A percentile compares a stretch with the other conserved stretches of the same genome.
Evolutionary conservation across 441 rosid species (phyloP).

Genomic region (Omphalea diandra): DNA sequence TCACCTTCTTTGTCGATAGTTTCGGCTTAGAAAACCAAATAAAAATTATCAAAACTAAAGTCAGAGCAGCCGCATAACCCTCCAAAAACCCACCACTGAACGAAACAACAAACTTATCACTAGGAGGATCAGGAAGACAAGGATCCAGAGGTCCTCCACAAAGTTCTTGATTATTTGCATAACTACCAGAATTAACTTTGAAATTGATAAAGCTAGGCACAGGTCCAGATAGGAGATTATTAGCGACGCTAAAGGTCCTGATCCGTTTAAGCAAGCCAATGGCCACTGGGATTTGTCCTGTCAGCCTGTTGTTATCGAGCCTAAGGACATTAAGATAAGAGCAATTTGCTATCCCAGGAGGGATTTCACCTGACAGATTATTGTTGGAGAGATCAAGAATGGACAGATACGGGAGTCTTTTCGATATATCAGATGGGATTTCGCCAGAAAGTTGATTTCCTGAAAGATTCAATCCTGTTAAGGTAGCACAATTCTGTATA

Average conservation of each 20-base stretch:
- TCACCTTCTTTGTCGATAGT: neutral
- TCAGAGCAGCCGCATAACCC: neutral
- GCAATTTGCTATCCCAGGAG: neutral
- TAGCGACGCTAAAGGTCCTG: constrained; percentile 32
- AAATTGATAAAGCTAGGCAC: constrained; percentile 25
- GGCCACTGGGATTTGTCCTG: constrained; percentile 34
- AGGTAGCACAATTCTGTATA: neutral
- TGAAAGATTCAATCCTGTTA: constrained; percentile 1
- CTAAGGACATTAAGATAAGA: neutral
- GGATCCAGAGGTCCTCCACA: constrained; percentile 26
- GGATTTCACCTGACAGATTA: neutral
- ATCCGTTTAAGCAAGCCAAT: constrained; percentile 23
- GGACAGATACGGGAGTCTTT: neutral
- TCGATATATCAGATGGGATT: neutral
- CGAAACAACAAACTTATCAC: neutral
- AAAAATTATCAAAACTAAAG: neutral
- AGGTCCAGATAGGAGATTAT: constrained; percentile 38
- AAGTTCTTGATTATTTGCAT: constrained; percentile 7
- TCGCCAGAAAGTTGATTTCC: neutral
- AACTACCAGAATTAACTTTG: neutral
- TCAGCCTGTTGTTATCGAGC: neutral
- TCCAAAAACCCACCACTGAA: neutral
- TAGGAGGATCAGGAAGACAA: neutral
- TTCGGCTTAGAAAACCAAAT: neutral
- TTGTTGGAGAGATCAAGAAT: neutral